phyloP scores from a whole-genome alignment of 202 grass and related monocot genomes.

The Schoenoplectus tabernaemontani region DNA sequence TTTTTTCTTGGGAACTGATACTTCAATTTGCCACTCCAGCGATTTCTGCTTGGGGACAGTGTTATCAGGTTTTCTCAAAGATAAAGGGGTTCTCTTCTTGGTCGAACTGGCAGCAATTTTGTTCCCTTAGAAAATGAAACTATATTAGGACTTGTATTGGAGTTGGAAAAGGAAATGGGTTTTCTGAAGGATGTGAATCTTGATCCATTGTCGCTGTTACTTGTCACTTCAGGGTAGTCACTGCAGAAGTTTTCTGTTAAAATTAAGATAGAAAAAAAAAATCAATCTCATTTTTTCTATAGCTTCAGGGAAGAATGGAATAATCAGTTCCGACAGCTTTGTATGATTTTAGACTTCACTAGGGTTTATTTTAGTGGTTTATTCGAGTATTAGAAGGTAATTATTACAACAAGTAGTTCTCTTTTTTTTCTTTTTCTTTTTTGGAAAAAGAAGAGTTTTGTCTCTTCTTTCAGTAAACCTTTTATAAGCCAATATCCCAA shows the following conservation, averaged over 20 bases:
- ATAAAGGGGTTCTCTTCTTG: constrained; percentile 67
- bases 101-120: constrained; percentile 46
- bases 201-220: constrained; percentile 61
- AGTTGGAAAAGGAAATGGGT: constrained; percentile 19
- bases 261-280: background rate
- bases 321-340: background rate
- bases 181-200: constrained; percentile 68
- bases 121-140: constrained; percentile 42
- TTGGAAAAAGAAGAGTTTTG: background rate
- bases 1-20: constrained; percentile 73
- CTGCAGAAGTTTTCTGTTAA: constrained; percentile 58
- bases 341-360: background rate
- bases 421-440: background rate
- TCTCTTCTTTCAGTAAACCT: background rate
- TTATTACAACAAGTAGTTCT: background rate
- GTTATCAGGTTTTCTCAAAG: constrained; percentile 45
- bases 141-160: constrained; percentile 19
- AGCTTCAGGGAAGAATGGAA: background rate
- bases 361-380: background rate
- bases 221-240: constrained; percentile 55
- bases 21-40: constrained; percentile 75
- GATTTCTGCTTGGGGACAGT: constrained; percentile 42
- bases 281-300: background rate
- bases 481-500: background rate
- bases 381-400: background rate